Conservation (phyloP, 352 stramenopile species). For the Phytophthora vignae region DNA sequence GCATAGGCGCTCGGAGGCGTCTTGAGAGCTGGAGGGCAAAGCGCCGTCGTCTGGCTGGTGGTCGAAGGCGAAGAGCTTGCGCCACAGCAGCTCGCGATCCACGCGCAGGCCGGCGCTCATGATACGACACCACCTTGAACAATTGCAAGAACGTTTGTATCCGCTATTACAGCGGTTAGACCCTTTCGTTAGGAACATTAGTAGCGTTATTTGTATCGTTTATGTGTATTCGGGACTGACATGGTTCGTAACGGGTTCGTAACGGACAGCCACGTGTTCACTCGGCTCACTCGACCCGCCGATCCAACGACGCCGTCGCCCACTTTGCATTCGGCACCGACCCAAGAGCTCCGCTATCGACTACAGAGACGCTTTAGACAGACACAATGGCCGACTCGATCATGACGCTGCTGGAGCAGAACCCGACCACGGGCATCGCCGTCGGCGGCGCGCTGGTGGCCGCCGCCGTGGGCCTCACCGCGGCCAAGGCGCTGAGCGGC, state of each 20-base stretch:
- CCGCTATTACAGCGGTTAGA: background rate
- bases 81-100: conserved; percentile 69
- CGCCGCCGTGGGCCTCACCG: conserved; percentile 71
- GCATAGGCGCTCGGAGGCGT: conserved; percentile 35
- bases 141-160: background rate
- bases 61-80: conserved; percentile 77
- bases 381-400: conserved; percentile 65
- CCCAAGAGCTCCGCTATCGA: too few relatives aligned
- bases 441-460: conserved; percentile 75
- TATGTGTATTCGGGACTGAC: background rate
- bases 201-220: too few relatives aligned
- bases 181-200: too few relatives aligned
- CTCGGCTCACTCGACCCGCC: background rate
- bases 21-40: background rate
- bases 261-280: conserved; percentile 1
- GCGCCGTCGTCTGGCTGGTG: conserved; percentile 20
- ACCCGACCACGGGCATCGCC: conserved; percentile 64
- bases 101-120: conserved; percentile 50
- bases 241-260: background rate
- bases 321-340: background rate
- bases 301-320: conserved; percentile 20
- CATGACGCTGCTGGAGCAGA: conserved; percentile 71
- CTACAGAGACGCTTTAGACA: too few relatives aligned
- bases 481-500: conserved; percentile 62
- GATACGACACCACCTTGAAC: background rate